A percentile compares a stretch with the other conserved stretches of the same genome.
phyloP scores from a whole-genome alignment of 2,329 filamentous ascomycete species.

The Aspergillus fructus region DNA sequence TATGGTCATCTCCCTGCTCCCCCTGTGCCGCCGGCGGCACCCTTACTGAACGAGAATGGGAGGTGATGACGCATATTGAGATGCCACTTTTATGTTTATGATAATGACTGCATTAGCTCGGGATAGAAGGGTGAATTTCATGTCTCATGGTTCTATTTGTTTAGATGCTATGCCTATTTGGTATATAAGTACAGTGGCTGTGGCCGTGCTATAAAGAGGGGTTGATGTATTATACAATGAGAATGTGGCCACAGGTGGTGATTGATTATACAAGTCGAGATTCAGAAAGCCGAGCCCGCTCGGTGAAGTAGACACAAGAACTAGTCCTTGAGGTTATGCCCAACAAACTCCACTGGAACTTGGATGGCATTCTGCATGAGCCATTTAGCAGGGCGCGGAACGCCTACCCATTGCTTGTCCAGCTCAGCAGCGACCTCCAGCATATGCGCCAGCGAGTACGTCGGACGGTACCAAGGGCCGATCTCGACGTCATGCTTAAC shows the following conservation, averaged over 20 bases:
- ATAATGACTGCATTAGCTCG: slow-evolving; percentile 9
- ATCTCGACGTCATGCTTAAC: slow-evolving; percentile 30
- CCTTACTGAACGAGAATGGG: slow-evolving; percentile 26
- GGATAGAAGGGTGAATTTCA: slow-evolving; percentile 12
- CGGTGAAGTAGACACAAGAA: not conserved
- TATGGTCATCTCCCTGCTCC: slow-evolving; percentile 6
- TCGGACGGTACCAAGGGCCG: slow-evolving; percentile 23
- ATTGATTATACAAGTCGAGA: slow-evolving; percentile 1
- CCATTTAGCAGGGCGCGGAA: slow-evolving; percentile 28
- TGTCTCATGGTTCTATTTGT: slow-evolving; percentile 1
- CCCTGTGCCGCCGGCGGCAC: slow-evolving; percentile 16
- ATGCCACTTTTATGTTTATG: not conserved
- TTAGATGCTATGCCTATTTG: not conserved
- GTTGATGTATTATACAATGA: slow-evolving; percentile 6
- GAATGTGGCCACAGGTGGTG: not conserved
- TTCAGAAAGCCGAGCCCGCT: not conserved
- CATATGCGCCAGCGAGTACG: slow-evolving; percentile 29
- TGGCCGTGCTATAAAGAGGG: not conserved
- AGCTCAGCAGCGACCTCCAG: slow-evolving; percentile 34
- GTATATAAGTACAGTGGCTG: not conserved
- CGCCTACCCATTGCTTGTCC: slow-evolving; percentile 32
- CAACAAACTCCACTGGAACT: slow-evolving; percentile 25
- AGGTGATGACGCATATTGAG: not conserved
- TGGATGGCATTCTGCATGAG: slow-evolving; percentile 34
- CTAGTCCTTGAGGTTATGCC: not conserved